A percentile compares a stretch with the other conserved stretches of the same genome.
Conservation (phyloP, 495 filamentous ascomycete species). For the Xylona heveae region DNA sequence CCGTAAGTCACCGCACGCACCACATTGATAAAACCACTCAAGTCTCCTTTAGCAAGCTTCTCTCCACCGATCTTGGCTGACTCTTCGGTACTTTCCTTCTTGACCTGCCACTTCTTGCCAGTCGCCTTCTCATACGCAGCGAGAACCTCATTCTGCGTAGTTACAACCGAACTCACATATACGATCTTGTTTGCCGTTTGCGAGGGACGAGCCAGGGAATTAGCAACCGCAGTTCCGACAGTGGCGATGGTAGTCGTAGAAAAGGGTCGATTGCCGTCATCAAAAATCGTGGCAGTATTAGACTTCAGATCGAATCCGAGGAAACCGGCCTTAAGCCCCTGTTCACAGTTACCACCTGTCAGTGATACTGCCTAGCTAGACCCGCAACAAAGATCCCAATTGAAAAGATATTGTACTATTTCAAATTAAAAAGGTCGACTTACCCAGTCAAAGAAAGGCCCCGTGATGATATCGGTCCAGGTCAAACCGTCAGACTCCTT, state of each 20-base stretch:
- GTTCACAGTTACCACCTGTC: too few relatives aligned
- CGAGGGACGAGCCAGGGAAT: conserved; percentile 17
- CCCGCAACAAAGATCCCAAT: too few relatives aligned
- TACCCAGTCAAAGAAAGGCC: conserved; percentile 30
- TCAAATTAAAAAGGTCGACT: conserved; percentile 1
- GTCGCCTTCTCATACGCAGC: conserved; percentile 20
- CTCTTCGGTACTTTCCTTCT: conserved; percentile 13
- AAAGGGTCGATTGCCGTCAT: conserved; percentile 18
- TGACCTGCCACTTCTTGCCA: conserved; percentile 19
- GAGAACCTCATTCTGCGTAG: conserved; percentile 25
- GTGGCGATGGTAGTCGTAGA: conserved; percentile 19
- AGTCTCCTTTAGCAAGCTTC: conserved; percentile 19
- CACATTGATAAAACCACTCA: too few relatives aligned
- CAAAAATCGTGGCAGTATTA: conserved; percentile 23
- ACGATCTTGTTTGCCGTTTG: conserved; percentile 26
- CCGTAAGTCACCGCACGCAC: too few relatives aligned
- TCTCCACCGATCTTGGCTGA: conserved; percentile 11
- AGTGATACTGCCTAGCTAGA: too few relatives aligned
- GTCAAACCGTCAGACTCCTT: conserved; percentile 20
- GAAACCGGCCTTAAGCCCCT: conserved; percentile 19
- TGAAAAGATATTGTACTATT: not conserved
- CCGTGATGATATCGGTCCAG: conserved; percentile 27
- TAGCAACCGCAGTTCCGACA: conserved; percentile 19
- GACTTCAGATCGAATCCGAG: conserved; percentile 21
- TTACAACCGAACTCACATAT: conserved; percentile 22